A percentile compares a stretch with the other conserved stretches of the same genome.
Evolutionary conservation across 2,329 filamentous ascomycete species (phyloP).

Genomic region (Cercospora sp.): DNA sequence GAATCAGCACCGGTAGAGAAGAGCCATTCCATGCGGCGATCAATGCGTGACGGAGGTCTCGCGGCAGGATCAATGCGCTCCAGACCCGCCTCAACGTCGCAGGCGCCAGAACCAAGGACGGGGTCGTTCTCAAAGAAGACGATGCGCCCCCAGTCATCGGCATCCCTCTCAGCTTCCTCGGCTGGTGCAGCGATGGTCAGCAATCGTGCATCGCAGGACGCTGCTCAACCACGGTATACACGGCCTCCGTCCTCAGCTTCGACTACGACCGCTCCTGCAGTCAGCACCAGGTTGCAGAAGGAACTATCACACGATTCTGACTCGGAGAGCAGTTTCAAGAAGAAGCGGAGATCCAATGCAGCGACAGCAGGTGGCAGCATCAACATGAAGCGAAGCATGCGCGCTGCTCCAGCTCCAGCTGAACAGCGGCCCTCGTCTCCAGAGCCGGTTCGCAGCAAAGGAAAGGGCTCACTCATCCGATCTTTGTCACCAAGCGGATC

Average conservation of each 20-base stretch:
- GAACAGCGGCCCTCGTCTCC: slow-evolving; percentile 45
- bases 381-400: slow-evolving; percentile 71
- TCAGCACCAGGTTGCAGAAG: slow-evolving; percentile 32
- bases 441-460: slow-evolving; percentile 30
- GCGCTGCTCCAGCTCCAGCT: slow-evolving; percentile 41
- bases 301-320: slow-evolving; percentile 45
- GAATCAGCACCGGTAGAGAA: slow-evolving; percentile 26
- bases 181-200: slow-evolving; percentile 24
- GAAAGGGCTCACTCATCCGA: slow-evolving; percentile 54
- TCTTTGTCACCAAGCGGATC: slow-evolving; percentile 68
- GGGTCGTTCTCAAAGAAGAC: slow-evolving; percentile 23
- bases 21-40: slow-evolving; percentile 40
- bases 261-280: slow-evolving; percentile 12
- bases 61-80: slow-evolving; percentile 33
- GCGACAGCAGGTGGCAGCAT: not conserved
- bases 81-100: slow-evolving; percentile 23
- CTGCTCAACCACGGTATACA: slow-evolving; percentile 7
- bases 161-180: slow-evolving; percentile 21
- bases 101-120: slow-evolving; percentile 17
- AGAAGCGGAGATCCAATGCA: slow-evolving; percentile 48
- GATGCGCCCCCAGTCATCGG: slow-evolving; percentile 24
- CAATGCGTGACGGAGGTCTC: slow-evolving; percentile 40
- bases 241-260: slow-evolving; percentile 9
- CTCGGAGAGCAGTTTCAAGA: slow-evolving; percentile 74
- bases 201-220: slow-evolving; percentile 19